These are phyloP conservation scores for Martiniozyma asiatica DNA, from an alignment of 1,139 yeast species.

Conservation along the genomic window DNA sequence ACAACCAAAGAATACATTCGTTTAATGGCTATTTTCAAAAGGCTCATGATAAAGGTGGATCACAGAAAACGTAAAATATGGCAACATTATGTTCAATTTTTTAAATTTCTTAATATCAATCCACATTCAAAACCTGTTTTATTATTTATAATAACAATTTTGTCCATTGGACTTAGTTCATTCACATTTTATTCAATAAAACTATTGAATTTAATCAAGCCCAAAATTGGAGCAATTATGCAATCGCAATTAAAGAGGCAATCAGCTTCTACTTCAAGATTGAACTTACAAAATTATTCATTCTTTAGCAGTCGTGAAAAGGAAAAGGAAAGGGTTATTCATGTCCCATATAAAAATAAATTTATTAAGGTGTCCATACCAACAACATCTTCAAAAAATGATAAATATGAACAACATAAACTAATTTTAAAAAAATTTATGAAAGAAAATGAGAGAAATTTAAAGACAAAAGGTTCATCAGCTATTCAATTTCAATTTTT, in stretches of 20 bases:
- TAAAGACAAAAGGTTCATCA: not conserved
- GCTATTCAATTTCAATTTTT: constrained; percentile 57
- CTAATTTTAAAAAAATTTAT: constrained; percentile 44
- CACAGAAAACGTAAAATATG: constrained; percentile 7
- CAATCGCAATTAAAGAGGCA: no score
- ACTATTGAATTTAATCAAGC: constrained; percentile 4
- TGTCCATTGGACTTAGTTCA: no score
- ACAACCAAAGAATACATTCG: no score
- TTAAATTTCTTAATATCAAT: constrained; percentile 14
- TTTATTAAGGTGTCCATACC: constrained; percentile 41
- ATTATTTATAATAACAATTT: constrained; percentile 19
- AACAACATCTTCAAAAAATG: constrained; percentile 36
- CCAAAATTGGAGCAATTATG: no score
- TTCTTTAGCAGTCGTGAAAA: no score
- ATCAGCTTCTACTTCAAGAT: no score
- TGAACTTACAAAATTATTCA: no score
- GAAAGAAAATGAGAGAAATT: constrained; percentile 24
- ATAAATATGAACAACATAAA: constrained; percentile 59
- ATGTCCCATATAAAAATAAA: constrained; percentile 38
- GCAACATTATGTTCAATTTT: constrained; percentile 7
- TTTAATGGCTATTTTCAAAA: no score
- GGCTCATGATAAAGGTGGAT: not conserved
- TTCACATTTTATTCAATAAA: constrained; percentile 4
- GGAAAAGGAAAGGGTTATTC: constrained; percentile 28
- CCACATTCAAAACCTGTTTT: constrained; percentile 23